A percentile compares a stretch with the other conserved stretches of the same genome.
phyloP scores from a whole-genome alignment of 2,329 filamentous ascomycete genomes.

The Plenodomus tracheiphilus region DNA sequence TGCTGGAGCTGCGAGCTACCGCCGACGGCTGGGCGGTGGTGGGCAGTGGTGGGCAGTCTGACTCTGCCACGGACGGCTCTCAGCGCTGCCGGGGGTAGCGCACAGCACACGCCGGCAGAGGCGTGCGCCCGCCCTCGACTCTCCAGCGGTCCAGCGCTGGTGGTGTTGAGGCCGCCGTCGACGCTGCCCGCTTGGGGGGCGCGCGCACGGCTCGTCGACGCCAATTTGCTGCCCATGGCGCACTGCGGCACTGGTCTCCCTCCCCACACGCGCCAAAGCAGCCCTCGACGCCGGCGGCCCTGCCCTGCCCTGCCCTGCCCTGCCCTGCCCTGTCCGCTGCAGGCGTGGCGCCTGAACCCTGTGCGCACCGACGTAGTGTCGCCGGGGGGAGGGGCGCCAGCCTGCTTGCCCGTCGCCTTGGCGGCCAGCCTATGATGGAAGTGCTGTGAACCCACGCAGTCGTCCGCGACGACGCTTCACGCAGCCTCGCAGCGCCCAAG shows the following conservation, averaged over 20 bases:
- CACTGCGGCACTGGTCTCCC: too few relatives aligned
- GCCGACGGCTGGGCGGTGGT: slow-evolving; percentile 12
- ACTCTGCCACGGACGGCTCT: too few relatives aligned
- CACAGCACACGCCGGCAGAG: too few relatives aligned
- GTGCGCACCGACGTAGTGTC: slow-evolving; percentile 31
- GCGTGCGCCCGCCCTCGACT: slow-evolving; percentile 6
- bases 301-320: too few relatives aligned
- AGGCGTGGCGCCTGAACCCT: slow-evolving; percentile 25
- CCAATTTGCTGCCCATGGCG: too few relatives aligned
- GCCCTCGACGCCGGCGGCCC: slow-evolving; percentile 22
- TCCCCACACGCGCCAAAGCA: slow-evolving; percentile 37
- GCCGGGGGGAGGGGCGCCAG: slow-evolving; percentile 32
- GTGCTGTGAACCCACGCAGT: slow-evolving; percentile 37
- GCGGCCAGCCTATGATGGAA: slow-evolving; percentile 44
- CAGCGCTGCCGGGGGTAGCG: slow-evolving; percentile 23
- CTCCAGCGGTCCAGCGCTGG: neutral
- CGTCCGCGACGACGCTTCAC: slow-evolving; percentile 23
- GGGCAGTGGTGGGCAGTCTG: too few relatives aligned
- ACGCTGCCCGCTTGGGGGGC: neutral
- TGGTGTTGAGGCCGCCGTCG: too few relatives aligned
- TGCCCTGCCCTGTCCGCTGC: too few relatives aligned
- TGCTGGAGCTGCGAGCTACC: slow-evolving; percentile 15
- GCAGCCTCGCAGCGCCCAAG: slow-evolving; percentile 33
- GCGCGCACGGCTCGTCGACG: too few relatives aligned
- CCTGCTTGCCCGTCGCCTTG: slow-evolving; percentile 39